Conservation (phyloP, 1,284 basidiomycete species). For the Austropuccinia psidii region DNA sequence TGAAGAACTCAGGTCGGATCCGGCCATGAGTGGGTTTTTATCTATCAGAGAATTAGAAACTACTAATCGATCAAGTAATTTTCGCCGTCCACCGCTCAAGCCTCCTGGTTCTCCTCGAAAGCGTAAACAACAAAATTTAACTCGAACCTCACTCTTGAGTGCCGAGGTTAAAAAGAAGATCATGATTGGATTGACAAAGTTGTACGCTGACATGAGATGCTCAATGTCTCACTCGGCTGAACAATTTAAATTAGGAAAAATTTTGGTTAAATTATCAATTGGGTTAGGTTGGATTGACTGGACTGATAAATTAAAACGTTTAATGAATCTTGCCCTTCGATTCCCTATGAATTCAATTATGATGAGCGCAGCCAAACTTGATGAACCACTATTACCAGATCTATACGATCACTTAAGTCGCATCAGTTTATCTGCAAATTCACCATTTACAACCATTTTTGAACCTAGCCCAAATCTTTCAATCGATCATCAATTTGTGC, state of each 20-base stretch:
- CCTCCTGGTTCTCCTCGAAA: constrained; percentile 29
- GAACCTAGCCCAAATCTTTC: not conserved
- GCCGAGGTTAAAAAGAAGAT: constrained; percentile 11
- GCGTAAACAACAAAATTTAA: not conserved
- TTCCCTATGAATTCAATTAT: too few relatives aligned
- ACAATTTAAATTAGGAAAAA: constrained; percentile 6
- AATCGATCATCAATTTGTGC: not conserved
- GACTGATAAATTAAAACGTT: constrained; percentile 22
- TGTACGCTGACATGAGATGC: constrained; percentile 25
- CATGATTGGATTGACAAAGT: constrained; percentile 23
- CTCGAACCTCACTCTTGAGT: constrained; percentile 2
- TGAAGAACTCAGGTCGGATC: constrained; percentile 7
- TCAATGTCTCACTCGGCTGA: constrained; percentile 19
- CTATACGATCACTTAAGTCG: constrained; percentile 25
- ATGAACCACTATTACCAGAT: constrained; percentile 30
- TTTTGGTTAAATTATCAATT: constrained; percentile 8
- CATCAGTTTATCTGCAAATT: constrained; percentile 6
- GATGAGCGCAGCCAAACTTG: not conserved
- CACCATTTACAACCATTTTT: constrained; percentile 11
- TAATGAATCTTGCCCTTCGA: not conserved
- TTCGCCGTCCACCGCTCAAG: not conserved
- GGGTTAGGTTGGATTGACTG: constrained; percentile 32
- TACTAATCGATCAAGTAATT: not conserved
- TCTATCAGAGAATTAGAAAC: not conserved
- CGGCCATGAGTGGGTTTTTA: constrained; percentile 5